These are phyloP conservation scores for Plasmopara halstedii DNA, from an alignment of 352 stramenopile species.

Conservation along the genomic window DNA sequence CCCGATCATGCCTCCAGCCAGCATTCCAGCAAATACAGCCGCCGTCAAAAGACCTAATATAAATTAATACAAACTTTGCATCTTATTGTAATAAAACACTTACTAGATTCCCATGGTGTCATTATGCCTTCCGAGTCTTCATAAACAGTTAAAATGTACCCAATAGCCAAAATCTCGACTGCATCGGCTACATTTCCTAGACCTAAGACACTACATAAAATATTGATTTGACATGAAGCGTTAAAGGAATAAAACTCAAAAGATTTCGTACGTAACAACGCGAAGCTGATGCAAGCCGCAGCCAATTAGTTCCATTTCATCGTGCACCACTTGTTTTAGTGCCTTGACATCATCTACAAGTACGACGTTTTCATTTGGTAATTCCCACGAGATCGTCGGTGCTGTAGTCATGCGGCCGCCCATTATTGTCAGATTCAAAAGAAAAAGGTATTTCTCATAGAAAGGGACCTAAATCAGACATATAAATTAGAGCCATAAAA, in stretches of 20 bases:
- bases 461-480: slow-evolving; percentile 8
- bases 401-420: slow-evolving; percentile 3
- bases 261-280: slow-evolving; percentile 49
- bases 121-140: slow-evolving; percentile 56
- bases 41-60: slow-evolving; percentile 82
- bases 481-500: background rate
- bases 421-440: too few relatives aligned
- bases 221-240: too few relatives aligned
- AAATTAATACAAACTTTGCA: too few relatives aligned
- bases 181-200: slow-evolving; percentile 85
- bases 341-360: slow-evolving; percentile 53
- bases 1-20: slow-evolving; percentile 66
- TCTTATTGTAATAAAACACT: slow-evolving; percentile 3
- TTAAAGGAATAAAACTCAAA: too few relatives aligned
- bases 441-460: background rate
- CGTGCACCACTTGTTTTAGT: slow-evolving; percentile 58
- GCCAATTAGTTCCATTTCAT: slow-evolving; percentile 70
- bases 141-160: slow-evolving; percentile 82
- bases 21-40: slow-evolving; percentile 87
- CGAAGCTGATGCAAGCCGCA: slow-evolving; percentile 65
- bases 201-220: slow-evolving; percentile 51
- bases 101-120: slow-evolving; percentile 70
- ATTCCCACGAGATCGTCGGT: slow-evolving; percentile 21
- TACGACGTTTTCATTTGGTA: slow-evolving; percentile 12
- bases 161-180: slow-evolving; percentile 86